Conservation (phyloP, 768 basidiomycete genomes). For the Xerocomellus dryophilus region DNA sequence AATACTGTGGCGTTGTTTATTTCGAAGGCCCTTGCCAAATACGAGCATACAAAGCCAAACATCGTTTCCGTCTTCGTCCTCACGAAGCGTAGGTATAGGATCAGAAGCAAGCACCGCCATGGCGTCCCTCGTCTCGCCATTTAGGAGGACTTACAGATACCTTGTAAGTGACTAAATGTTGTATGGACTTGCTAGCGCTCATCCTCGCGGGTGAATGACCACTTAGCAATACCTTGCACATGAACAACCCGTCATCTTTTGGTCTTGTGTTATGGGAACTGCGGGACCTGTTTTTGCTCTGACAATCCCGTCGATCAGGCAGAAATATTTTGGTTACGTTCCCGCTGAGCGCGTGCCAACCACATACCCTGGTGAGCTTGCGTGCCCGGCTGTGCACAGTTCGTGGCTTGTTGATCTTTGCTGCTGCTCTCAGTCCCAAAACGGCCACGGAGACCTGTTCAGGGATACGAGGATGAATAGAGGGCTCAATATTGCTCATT, state of each 20-base stretch:
- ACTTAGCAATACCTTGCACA: constrained; percentile 84
- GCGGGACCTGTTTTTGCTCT: constrained; percentile 75
- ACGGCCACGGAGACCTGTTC: constrained; percentile 61
- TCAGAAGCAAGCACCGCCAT: constrained; percentile 11
- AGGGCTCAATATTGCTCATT: neutral
- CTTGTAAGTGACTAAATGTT: constrained; percentile 18
- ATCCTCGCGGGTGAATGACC: neutral
- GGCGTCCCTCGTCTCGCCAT: constrained; percentile 31
- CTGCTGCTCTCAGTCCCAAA: constrained; percentile 57
- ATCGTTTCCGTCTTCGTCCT: constrained; percentile 16
- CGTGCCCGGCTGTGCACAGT: neutral
- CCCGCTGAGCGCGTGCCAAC: constrained; percentile 68
- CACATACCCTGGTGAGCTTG: constrained; percentile 71
- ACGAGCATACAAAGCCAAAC: constrained; percentile 22
- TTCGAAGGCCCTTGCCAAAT: constrained; percentile 26
- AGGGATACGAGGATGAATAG: constrained; percentile 71
- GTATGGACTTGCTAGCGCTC: neutral
- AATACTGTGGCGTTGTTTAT: constrained; percentile 11
- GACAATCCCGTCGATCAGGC: constrained; percentile 75
- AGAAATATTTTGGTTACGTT: constrained; percentile 63
- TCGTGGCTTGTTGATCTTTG: neutral
- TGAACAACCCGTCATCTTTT: constrained; percentile 89
- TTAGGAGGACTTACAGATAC: constrained; percentile 30
- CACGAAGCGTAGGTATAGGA: neutral
- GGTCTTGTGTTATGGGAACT: constrained; percentile 70